A percentile compares a stretch with the other conserved stretches of the same genome.
Conservation (phyloP, 148 eudicot species). For the Beta vulgaris region DNA sequence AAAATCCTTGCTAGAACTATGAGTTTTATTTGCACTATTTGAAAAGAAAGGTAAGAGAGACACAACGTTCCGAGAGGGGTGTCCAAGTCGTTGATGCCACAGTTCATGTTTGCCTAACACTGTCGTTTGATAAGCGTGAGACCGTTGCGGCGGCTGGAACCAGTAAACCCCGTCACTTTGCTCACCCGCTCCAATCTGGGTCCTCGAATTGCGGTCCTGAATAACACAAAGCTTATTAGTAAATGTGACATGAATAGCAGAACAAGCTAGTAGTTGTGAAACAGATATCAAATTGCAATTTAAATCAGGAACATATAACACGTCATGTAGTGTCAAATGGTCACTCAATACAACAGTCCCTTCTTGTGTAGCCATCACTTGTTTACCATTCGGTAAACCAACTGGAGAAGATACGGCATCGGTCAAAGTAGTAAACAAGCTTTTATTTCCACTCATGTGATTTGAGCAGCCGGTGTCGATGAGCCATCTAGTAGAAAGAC, state of each 20-base stretch:
- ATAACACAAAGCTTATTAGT: slow-evolving; percentile 7
- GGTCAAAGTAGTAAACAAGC: background rate
- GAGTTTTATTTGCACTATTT: no score
- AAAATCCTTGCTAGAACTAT: no score
- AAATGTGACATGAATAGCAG: background rate
- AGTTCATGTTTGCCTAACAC: background rate
- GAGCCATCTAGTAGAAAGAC: background rate
- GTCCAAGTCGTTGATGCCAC: no score
- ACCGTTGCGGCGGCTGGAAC: background rate
- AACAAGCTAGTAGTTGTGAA: background rate
- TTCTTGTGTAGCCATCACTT: background rate
- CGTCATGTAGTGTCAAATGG: background rate
- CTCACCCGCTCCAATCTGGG: slow-evolving; percentile 21
- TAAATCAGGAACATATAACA: background rate
- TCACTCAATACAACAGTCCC: background rate
- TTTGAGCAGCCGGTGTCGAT: background rate
- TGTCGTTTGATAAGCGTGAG: background rate
- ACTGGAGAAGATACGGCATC: background rate
- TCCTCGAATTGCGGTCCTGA: slow-evolving; percentile 1
- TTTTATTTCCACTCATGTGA: background rate
- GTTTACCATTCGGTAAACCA: background rate
- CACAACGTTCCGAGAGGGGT: no score
- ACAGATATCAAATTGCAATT: background rate
- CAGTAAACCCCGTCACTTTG: slow-evolving; percentile 24
- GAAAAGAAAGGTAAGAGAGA: no score